phyloP scores from a whole-genome alignment of 331 rosid species.

The Cydonia oblonga region DNA sequence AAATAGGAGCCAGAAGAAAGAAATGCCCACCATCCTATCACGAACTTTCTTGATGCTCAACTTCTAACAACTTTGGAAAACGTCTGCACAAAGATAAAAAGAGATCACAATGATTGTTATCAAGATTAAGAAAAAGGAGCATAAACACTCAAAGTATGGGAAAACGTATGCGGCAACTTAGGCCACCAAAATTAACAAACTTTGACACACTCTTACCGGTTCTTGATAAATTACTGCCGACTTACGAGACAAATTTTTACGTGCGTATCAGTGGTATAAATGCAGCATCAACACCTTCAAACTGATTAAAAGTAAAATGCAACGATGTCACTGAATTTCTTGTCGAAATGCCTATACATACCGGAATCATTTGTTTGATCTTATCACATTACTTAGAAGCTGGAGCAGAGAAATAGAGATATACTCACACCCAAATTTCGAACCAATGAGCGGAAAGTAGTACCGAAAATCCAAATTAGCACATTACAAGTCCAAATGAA shows the following conservation, averaged over 20 bases:
- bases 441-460: neutral
- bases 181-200: neutral
- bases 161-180: neutral
- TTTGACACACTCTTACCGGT: neutral
- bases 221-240: neutral
- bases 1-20: constrained; percentile 14
- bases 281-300: too few species aligned
- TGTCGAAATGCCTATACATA: neutral
- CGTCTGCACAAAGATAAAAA: constrained; percentile 46
- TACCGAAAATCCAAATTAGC: neutral
- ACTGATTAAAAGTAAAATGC: neutral
- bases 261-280: too few species aligned
- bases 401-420: neutral
- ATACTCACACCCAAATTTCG: neutral
- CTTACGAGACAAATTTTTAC: too few species aligned
- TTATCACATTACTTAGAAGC: neutral
- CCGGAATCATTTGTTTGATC: too few species aligned
- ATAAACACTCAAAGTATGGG: neutral
- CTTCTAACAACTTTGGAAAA: constrained; percentile 80
- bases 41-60: constrained; percentile 95
- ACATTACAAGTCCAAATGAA: neutral
- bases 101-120: constrained; percentile 12
- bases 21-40: constrained; percentile 82
- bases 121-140: neutral
- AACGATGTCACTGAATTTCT: neutral